Percentiles rank a stretch among this genome's conserved stretches.
Conservation (phyloP, 2,329 filamentous ascomycete genomes). For the Colletotrichum sp. region DNA sequence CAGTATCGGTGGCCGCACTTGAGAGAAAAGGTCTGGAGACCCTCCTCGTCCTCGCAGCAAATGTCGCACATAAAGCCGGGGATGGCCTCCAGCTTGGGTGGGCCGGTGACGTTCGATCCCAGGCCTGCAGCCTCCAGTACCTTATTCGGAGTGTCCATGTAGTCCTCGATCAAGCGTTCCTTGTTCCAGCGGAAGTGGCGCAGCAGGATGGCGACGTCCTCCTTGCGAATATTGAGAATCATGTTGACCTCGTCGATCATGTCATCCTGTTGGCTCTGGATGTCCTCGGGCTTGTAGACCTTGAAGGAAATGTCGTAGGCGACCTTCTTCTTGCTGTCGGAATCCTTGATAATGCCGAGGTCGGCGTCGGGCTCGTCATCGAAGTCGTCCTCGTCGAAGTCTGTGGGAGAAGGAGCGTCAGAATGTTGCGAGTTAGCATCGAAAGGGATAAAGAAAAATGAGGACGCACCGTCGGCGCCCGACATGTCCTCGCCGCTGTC, state of each 20-base stretch:
- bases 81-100: conserved; percentile 73
- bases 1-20: conserved; percentile 96
- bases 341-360: conserved; percentile 62
- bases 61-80: conserved; percentile 91
- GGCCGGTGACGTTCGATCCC: conserved; percentile 64
- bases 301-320: conserved; percentile 86
- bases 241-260: conserved; percentile 90
- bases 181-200: conserved; percentile 96
- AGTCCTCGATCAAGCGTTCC: conserved; percentile 90
- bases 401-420: conserved; percentile 34
- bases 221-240: conserved; percentile 87
- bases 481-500: conserved; percentile 77
- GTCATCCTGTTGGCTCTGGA: conserved; percentile 82
- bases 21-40: conserved; percentile 86
- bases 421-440: not conserved
- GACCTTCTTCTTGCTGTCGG: conserved; percentile 73
- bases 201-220: conserved; percentile 88
- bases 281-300: conserved; percentile 80
- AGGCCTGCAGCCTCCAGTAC: conserved; percentile 86
- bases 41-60: conserved; percentile 87
- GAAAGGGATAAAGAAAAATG: not conserved
- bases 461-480: conserved; percentile 51
- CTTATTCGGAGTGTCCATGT: conserved; percentile 87
- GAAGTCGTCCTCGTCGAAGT: conserved; percentile 63
- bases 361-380: conserved; percentile 63